Evolutionary conservation across 2,329 filamentous ascomycete genomes (phyloP).

Genomic region (Ceratocystis colombiana): DNA sequence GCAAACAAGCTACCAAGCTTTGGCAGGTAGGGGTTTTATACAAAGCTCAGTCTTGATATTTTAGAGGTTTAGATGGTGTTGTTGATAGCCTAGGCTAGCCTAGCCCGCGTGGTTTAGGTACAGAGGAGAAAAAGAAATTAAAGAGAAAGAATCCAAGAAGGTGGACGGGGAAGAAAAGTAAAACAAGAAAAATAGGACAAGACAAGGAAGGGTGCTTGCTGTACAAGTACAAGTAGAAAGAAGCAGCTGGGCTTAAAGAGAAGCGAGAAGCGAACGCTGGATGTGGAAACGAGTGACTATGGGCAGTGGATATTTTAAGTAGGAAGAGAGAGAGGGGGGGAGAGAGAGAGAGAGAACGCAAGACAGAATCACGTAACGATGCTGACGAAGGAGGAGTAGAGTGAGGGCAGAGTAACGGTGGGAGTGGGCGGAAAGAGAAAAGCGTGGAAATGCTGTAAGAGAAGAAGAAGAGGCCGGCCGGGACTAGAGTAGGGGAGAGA

Average conservation of each 20-base stretch:
- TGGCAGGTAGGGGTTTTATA: neutral
- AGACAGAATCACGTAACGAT: neutral
- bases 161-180: neutral
- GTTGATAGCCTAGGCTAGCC: neutral
- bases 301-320: neutral
- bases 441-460: too few species aligned
- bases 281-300: slow-evolving; percentile 10
- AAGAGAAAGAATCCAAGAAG: neutral
- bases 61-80: neutral
- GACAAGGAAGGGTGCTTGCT: too few species aligned
- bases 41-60: neutral
- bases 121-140: neutral
- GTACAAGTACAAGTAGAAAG: too few species aligned
- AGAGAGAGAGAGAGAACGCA: neutral
- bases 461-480: neutral
- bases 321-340: neutral
- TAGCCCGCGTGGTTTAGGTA: neutral
- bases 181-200: neutral
- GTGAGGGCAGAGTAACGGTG: neutral
- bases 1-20: neutral
- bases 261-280: neutral
- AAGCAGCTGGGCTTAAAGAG: neutral
- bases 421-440: too few species aligned
- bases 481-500: neutral
- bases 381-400: neutral